These are phyloP conservation scores for Aspergillus baeticus DNA, from an alignment of 495 filamentous ascomycete species.

Conservation along the genomic window DNA sequence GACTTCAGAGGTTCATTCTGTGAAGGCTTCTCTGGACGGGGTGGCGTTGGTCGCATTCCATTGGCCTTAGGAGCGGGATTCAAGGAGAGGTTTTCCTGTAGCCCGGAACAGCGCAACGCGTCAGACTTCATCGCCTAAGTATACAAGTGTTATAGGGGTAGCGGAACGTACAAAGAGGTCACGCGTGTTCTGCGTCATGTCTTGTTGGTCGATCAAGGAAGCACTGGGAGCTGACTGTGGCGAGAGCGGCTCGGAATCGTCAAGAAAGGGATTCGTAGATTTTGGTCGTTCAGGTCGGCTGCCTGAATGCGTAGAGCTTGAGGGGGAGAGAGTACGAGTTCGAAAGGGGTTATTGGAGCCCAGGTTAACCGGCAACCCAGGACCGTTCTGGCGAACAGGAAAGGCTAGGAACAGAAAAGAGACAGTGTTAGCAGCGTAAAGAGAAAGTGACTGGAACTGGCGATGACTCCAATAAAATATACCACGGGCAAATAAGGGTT, in stretches of 20 bases:
- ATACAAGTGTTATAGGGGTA: neutral
- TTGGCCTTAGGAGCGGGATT: constrained; percentile 35
- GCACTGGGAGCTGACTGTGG: constrained; percentile 46
- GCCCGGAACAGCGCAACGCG: neutral
- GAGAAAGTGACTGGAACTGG: neutral
- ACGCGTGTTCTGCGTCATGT: constrained; percentile 63
- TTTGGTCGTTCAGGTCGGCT: constrained; percentile 62
- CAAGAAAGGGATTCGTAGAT: constrained; percentile 91
- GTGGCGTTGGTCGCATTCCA: constrained; percentile 41
- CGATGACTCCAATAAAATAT: constrained; percentile 15
- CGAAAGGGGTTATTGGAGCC: constrained; percentile 98
- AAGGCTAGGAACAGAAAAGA: constrained; percentile 15
- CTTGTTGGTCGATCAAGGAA: constrained; percentile 50
- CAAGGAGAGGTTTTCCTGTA: constrained; percentile 44
- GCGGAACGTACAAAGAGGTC: constrained; percentile 82
- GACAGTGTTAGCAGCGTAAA: constrained; percentile 13
- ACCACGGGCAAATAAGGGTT: neutral
- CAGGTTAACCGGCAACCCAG: constrained; percentile 60
- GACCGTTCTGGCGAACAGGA: constrained; percentile 31
- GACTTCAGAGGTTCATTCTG: constrained; percentile 19
- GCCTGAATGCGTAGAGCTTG: constrained; percentile 42
- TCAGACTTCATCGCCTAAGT: constrained; percentile 8
- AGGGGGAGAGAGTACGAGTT: constrained; percentile 80
- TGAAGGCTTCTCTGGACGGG: constrained; percentile 36
- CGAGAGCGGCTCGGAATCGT: constrained; percentile 58